Evolutionary conservation across 2,329 filamentous ascomycete species (phyloP).

Genomic region (Colletotrichum euphorbiae): DNA sequence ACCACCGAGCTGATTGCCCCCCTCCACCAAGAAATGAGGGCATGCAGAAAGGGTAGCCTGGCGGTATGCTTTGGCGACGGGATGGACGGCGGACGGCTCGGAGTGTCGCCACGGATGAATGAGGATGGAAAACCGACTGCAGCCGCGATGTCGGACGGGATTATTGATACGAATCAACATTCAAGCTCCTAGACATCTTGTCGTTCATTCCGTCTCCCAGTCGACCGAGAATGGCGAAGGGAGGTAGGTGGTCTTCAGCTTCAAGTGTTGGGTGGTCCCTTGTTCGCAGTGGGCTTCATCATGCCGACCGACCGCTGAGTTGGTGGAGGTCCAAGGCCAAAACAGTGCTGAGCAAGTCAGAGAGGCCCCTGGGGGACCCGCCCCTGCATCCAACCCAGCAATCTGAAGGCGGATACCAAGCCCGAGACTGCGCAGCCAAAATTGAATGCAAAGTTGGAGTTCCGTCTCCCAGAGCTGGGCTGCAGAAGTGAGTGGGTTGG

Average conservation of each 20-base stretch:
- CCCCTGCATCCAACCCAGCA: slow-evolving; percentile 27
- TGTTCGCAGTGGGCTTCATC: slow-evolving; percentile 38
- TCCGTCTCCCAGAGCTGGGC: slow-evolving; percentile 3
- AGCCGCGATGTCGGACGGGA: not conserved
- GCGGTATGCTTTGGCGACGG: not conserved
- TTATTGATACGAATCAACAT: slow-evolving; percentile 3
- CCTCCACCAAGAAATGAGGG: slow-evolving; percentile 11
- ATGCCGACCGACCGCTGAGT: slow-evolving; percentile 29
- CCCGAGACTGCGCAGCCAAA: slow-evolving; percentile 11
- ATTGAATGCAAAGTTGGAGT: slow-evolving; percentile 24
- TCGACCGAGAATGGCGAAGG: slow-evolving; percentile 25
- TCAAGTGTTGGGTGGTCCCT: slow-evolving; percentile 35
- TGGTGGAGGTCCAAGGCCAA: slow-evolving; percentile 27
- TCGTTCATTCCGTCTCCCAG: slow-evolving; percentile 15
- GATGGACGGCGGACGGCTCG: not conserved
- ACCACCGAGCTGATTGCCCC: not conserved
- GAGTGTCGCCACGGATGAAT: not conserved
- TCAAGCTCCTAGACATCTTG: not conserved
- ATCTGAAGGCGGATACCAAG: slow-evolving; percentile 4
- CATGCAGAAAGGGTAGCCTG: not conserved
- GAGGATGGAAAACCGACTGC: slow-evolving; percentile 1
- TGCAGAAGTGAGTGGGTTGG: slow-evolving; percentile 21
- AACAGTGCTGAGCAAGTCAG: slow-evolving; percentile 28
- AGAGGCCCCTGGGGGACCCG: slow-evolving; percentile 26
- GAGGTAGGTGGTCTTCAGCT: slow-evolving; percentile 29